Conservation (phyloP, 176 grass and related monocot species). For the Carex littledalei region DNA sequence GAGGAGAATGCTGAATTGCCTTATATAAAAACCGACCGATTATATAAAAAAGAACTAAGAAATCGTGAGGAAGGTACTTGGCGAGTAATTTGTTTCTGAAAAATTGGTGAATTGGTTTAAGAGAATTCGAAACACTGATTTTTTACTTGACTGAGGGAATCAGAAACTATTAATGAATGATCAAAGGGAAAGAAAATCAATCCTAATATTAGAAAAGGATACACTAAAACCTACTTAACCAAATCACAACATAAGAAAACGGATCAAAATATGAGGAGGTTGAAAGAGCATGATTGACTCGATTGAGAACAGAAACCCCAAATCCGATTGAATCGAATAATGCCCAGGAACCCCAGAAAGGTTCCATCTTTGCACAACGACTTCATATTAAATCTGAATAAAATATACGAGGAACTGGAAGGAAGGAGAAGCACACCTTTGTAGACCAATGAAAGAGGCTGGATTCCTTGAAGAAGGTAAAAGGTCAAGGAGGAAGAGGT, state of each 20-base stretch:
- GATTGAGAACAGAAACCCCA: constrained; percentile 9
- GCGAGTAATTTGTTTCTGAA: background rate
- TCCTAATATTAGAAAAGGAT: background rate
- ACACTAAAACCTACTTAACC: background rate
- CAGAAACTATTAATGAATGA: background rate
- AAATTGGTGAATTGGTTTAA: background rate
- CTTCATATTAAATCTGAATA: background rate
- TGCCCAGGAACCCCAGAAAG: background rate
- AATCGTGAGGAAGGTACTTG: background rate
- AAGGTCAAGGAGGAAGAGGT: constrained; percentile 18
- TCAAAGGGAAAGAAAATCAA: background rate
- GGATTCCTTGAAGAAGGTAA: background rate
- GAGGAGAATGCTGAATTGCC: constrained; percentile 15
- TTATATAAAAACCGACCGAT: background rate
- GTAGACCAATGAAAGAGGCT: constrained; percentile 12
- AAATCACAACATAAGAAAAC: background rate
- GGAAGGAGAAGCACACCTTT: constrained; percentile 9
- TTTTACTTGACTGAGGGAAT: background rate
- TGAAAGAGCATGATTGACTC: background rate
- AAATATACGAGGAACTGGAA: background rate
- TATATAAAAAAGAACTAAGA: background rate
- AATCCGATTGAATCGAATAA: background rate
- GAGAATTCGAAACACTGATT: background rate
- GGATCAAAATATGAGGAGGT: background rate
- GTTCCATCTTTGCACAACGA: background rate